Base-by-base conservation (phyloP, 257 asterid species). In the Ehretia macrophylla region DNA sequence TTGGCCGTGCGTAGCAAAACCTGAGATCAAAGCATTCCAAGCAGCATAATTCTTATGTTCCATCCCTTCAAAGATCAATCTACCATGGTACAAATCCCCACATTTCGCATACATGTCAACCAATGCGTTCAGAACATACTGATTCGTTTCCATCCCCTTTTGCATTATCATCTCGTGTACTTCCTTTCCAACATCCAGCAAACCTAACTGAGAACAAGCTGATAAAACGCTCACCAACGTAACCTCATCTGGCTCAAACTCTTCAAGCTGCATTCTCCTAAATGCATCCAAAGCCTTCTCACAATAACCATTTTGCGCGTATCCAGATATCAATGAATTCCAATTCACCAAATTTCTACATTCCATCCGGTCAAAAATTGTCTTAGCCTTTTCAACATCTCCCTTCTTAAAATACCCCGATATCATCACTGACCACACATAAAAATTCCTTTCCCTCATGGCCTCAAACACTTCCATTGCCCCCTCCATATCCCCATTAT, bases 51-150 rank as follows among this genome's bases (percentile, higher is more conserved):
- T 75, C 59, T 68, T 79, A 3, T 45, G 17, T 1, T 56, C n/a
- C 64, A 78, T 74, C 44, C 64, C 80, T 40, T 85, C 82, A 66
- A 87, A 87, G 42, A 85, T 73, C 78, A 72, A 55, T 35, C 65
- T 65, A 32, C 93, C 95, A 17, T 69, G 72, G 23, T 44, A 62
- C 55, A 90, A 62, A 68, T 86, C 96, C 32, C 96, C 96, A 57
- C 96, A 90, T 81, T 87, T 90, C 17, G 90, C 88, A 66, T 87
- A 87, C 97, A 90, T 90, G 75, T 90, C 97, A 16, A 87, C 76
- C 58, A 90, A 76, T 1, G 81, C 96, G 44, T 90, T 90, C 10
- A 83, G 68, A 72, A 87, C 79, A 57, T 72, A 85, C 8, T 76
- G 72, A 47, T 87, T 90, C 71, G 68, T 40, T 39, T 75, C 79